A percentile compares a stretch with the other conserved stretches of the same genome.
Conservation (phyloP, 1,139 yeast genomes). For the Geotrichum siamense region DNA sequence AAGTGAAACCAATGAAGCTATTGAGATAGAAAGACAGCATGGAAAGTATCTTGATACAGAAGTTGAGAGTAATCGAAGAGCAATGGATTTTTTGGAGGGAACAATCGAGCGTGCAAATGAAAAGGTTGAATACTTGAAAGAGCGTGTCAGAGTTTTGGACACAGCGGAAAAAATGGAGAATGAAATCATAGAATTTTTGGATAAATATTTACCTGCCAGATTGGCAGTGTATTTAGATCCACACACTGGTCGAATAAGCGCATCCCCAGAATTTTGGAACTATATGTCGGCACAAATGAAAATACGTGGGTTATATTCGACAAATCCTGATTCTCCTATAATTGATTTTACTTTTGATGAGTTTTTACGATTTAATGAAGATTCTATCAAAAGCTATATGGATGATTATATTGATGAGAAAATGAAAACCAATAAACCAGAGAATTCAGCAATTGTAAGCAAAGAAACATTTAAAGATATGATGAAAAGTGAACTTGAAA, state of each 20-base stretch:
- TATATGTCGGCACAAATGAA: conserved; percentile 12
- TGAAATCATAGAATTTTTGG: conserved; percentile 6
- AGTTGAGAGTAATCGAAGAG: not conserved
- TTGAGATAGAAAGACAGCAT: conserved; percentile 8
- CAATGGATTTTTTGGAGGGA: conserved; percentile 2
- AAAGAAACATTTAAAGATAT: conserved; percentile 12
- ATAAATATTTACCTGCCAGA: conserved; percentile 14
- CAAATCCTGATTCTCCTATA: not conserved
- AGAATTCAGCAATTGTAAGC: conserved; percentile 12
- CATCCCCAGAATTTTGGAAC: conserved; percentile 18
- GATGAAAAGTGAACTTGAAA: conserved; percentile 10
- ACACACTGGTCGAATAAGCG: conserved; percentile 10
- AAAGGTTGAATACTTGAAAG: conserved; percentile 12
- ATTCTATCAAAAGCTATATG: conserved; percentile 10
- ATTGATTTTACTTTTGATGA: conserved; percentile 13
- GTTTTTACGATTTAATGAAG: conserved; percentile 11
- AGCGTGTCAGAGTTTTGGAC: conserved; percentile 10
- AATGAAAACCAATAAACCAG: not conserved
- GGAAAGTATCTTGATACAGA: conserved; percentile 10
- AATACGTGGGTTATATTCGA: conserved; percentile 2
- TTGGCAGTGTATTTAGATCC: conserved; percentile 12
- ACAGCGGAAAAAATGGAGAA: conserved; percentile 11
- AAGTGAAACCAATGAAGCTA: not conserved
- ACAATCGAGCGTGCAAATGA: conserved; percentile 4
- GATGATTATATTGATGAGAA: conserved; percentile 4